phyloP scores from a whole-genome alignment of 2,329 filamentous ascomycete genomes.

The Ascosphaera acerosa region DNA sequence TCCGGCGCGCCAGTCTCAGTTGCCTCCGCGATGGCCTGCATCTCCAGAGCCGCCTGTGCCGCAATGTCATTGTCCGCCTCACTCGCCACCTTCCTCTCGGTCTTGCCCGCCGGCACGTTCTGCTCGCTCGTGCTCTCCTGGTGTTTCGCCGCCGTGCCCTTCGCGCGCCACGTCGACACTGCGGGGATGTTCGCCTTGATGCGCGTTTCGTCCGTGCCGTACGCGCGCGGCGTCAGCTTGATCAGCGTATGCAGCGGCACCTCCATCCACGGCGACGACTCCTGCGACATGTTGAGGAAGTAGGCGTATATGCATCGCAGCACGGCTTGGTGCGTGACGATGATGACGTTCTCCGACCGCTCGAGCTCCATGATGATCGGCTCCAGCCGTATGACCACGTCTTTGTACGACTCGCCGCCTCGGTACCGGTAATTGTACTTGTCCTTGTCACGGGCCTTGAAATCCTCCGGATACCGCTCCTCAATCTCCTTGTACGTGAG shows the following conservation, averaged over 20 bases:
- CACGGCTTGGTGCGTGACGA: conserved; percentile 93
- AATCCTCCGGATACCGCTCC: conserved; percentile 76
- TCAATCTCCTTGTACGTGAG: conserved; percentile 93
- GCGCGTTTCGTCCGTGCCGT: conserved; percentile 72
- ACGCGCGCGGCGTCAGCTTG: conserved; percentile 83
- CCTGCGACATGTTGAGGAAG: conserved; percentile 92
- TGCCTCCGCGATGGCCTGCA: no score
- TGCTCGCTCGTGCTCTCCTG: conserved; percentile 20
- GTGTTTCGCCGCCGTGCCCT: conserved; percentile 79
- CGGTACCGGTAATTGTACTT: conserved; percentile 99
- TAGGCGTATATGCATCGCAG: conserved; percentile 95
- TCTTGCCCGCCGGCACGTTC: conserved; percentile 7
- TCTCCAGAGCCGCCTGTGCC: background rate
- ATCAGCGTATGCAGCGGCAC: conserved; percentile 91
- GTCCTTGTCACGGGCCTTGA: conserved; percentile 83
- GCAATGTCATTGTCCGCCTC: conserved; percentile 1
- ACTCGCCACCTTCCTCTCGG: conserved; percentile 3
- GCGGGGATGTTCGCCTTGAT: conserved; percentile 82
- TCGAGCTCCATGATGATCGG: conserved; percentile 99
- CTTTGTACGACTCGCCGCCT: conserved; percentile 83
- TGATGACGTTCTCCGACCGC: conserved; percentile 85
- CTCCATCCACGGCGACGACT: conserved; percentile 92
- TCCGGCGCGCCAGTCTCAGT: no score
- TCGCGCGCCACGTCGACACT: conserved; percentile 86
- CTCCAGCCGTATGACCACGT: conserved; percentile 90